A percentile compares a stretch with the other conserved stretches of the same genome.
These are phyloP conservation scores for Paraphoma chrysanthemicola DNA, from an alignment of 2,329 filamentous ascomycete species.

Conservation along the genomic window DNA sequence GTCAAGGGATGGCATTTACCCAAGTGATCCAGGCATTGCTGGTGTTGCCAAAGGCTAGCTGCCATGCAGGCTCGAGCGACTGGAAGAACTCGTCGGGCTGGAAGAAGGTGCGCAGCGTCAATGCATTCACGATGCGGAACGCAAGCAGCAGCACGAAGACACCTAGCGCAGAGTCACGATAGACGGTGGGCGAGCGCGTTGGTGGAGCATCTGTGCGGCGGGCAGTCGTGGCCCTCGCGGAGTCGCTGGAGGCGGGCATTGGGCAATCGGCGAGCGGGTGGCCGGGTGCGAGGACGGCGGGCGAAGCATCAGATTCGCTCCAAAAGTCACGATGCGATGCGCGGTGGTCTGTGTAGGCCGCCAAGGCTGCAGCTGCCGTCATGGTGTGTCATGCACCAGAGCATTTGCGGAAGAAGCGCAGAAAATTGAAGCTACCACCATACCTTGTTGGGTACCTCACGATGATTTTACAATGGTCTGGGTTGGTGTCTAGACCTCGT, in stretches of 20 bases:
- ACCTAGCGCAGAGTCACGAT: slow-evolving; percentile 40
- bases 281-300: slow-evolving; percentile 27
- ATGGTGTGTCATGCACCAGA: slow-evolving; percentile 27
- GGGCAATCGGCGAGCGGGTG: slow-evolving; percentile 23
- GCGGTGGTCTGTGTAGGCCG: slow-evolving; percentile 20
- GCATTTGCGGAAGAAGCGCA: slow-evolving; percentile 25
- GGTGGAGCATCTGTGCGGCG: slow-evolving; percentile 28
- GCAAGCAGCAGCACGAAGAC: slow-evolving; percentile 58
- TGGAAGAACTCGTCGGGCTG: slow-evolving; percentile 99
- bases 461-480: slow-evolving; percentile 22
- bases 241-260: slow-evolving; percentile 39
- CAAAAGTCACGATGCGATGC: slow-evolving; percentile 29
- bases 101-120: slow-evolving; percentile 87
- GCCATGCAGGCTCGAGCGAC: slow-evolving; percentile 92
- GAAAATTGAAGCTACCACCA: slow-evolving; percentile 37
- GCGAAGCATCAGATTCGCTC: slow-evolving; percentile 20
- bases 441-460: slow-evolving; percentile 43
- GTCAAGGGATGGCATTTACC: slow-evolving; percentile 62
- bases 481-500: not conserved
- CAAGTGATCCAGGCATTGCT: slow-evolving; percentile 94
- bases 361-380: slow-evolving; percentile 25
- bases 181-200: slow-evolving; percentile 25
- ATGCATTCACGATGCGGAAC: slow-evolving; percentile 80
- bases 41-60: slow-evolving; percentile 76
- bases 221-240: slow-evolving; percentile 39